phyloP scores from a whole-genome alignment of 805 yeast species.

The Torulaspora franciscae region DNA sequence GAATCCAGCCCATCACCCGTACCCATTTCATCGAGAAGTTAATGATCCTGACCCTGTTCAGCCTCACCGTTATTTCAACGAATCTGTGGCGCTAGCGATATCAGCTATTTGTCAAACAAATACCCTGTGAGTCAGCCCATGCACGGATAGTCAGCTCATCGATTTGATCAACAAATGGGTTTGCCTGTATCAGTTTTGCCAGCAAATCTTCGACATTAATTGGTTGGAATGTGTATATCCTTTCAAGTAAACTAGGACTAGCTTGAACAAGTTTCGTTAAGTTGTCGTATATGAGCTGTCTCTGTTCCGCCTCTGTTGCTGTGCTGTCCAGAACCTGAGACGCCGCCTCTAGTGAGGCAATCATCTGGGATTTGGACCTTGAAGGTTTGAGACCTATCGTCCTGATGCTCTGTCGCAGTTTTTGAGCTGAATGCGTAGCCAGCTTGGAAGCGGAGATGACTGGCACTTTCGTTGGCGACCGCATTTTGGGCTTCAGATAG shows the following conservation, averaged over 20 bases:
- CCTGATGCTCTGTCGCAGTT: conserved; percentile 23
- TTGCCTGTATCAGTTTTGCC: conserved; percentile 16
- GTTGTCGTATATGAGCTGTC: conserved; percentile 21
- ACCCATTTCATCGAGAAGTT: no score
- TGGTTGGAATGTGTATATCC: conserved; percentile 31
- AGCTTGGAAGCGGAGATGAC: background rate
- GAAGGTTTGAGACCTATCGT: conserved; percentile 31
- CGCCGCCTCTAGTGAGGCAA: conserved; percentile 28
- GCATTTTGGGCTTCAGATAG: background rate
- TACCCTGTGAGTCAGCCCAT: conserved; percentile 35
- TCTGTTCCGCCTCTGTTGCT: conserved; percentile 12
- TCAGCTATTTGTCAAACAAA: conserved; percentile 22
- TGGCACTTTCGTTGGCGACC: background rate
- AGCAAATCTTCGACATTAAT: conserved; percentile 21
- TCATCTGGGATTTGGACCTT: conserved; percentile 27
- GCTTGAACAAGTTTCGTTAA: conserved; percentile 21
- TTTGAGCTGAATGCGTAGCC: conserved; percentile 26
- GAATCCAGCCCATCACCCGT: no score
- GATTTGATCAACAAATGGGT: conserved; percentile 29
- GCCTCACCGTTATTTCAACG: no score
- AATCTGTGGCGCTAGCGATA: no score
- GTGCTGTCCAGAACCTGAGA: conserved; percentile 22
- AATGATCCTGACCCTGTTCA: background rate
- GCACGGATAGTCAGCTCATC: conserved; percentile 29
- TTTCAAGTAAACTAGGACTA: conserved; percentile 24